Evolutionary conservation across 441 rosid species (phyloP), one percentile per base, ranked within the genome.

Genomic region (Gossypium armourianum): DNA sequence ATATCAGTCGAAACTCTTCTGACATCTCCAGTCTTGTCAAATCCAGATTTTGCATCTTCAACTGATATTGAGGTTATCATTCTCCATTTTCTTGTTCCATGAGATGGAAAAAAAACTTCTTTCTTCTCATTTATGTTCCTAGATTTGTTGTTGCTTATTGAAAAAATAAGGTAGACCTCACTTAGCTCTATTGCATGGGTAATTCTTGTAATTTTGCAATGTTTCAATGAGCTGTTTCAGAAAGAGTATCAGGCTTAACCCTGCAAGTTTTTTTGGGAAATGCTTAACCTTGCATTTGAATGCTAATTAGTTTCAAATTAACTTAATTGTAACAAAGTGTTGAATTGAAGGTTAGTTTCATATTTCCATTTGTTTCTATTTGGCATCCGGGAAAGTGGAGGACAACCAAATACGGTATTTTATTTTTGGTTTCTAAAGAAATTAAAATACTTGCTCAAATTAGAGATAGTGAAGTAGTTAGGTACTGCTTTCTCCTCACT

Each of bases 171-270:
- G 2, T 28, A 6, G 19, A 15, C 20, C 10, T 0, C 19, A 60
- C 7, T 60, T 59, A 28, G 17, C 28, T 20, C 28, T 3, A 13
- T 5, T 60, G 45, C 32, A 2, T 6, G 59, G n/a, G 59, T 10
- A 67, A 67, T 67, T 67, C 47, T 16, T 23, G 60, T 67, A 16
- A 68, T 16, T 64, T 28, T 62, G 71, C 19, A 53, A 68, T 53
- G 61, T 28, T 54, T 68, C 10, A 10, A 19, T 54, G 62, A 28
- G 36, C 2, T 63, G 29, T 43, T 29, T 21, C 32, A 21, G 53
- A 63, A 68, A 16, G 16, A 52, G 3, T 32, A 52, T 26, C 19
- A 10, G 50, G 19, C 62, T 26, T 28, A 68, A 29, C 28, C 19
- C 10, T 54, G 9, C 1, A 53, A 32, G 8, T 1, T 32, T 5